Evolutionary conservation across 2,329 filamentous ascomycete species (phyloP), one percentile per base, ranked within the genome.

Genomic region (Aspergillus niger): DNA sequence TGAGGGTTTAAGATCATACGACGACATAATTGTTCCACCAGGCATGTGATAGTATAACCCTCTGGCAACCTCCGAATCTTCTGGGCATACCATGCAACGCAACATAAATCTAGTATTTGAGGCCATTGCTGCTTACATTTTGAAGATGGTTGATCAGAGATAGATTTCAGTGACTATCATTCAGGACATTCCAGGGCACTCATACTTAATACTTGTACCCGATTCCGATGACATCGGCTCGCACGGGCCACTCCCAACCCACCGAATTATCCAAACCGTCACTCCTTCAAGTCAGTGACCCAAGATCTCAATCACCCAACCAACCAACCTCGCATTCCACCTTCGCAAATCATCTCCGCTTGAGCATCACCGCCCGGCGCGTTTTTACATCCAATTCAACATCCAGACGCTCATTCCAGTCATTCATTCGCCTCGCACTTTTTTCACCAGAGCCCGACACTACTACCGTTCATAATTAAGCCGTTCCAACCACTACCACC

Each of bases 201-300:
- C 15, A 30, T 13, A 15, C n/a, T 36, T 13, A 15, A 7, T 36
- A 24, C 3, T 11, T 28, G 24, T 20, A 32, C 17, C 20, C 17
- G 17, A 50, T 17, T 20, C 13, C 38, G 20, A 49, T 56, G 61
- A 30, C 50, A 62, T 59, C 49, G 53, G 52, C 13, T 48, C 56
- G 62, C 62, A 63, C 62, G 62, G 62, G 51, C 62, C 62, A 63
- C n/a, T n/a, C 38, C 47, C 32, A 36, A 44, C 39, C 26, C 47
- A 52, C 55, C 48, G 38, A 50, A 50, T 50, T 50, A 32, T 50
- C 47, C 30, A 52, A 44, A 20, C 15, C 54, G 47, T 15, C 41
- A n/a, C 24, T 47, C 20, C 36, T 38, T 26, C 32, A 36, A 22
- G 32, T 30, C 52, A 22, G 32, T 30, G 48, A 30, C 41, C 43